phyloP scores from a whole-genome alignment of 208 protist genomes.

The Chromosphaera perkinsii region DNA sequence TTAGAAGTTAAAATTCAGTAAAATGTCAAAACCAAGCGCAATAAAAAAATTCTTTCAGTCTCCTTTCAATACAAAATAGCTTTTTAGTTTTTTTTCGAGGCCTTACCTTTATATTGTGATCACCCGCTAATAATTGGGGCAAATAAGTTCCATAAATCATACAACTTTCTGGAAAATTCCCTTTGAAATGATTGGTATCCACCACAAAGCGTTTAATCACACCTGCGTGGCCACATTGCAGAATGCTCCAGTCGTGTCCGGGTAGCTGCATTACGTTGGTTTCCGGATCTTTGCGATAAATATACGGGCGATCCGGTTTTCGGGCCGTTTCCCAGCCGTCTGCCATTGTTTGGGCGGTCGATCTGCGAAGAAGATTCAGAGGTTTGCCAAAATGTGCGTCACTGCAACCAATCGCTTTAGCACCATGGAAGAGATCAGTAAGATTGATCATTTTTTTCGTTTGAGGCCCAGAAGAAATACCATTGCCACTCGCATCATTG shows the following conservation, averaged over 20 bases:
- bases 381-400: constrained; percentile 26
- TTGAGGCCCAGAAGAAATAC: constrained; percentile 7
- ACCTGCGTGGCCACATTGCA: constrained; percentile 21
- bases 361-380: constrained; percentile 18
- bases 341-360: constrained; percentile 29
- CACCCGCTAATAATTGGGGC: not conserved
- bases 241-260: constrained; percentile 25
- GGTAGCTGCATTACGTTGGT: constrained; percentile 4
- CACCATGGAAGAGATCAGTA: not conserved
- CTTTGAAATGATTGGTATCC: constrained; percentile 43
- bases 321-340: constrained; percentile 40
- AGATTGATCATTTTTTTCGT: constrained; percentile 3
- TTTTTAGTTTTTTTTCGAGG: too few relatives aligned
- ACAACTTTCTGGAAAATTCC: constrained; percentile 40
- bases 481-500: not conserved
- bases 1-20: too few relatives aligned
- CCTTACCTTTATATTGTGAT: too few relatives aligned
- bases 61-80: too few relatives aligned
- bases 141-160: constrained; percentile 17
- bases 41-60: too few relatives aligned
- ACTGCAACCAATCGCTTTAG: constrained; percentile 6
- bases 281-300: not conserved
- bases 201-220: constrained; percentile 11
- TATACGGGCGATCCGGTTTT: constrained; percentile 10
- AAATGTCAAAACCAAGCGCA: too few relatives aligned